Conservation (phyloP, 1,284 basidiomycete species). For the Rhodotorula mucilaginosa region DNA sequence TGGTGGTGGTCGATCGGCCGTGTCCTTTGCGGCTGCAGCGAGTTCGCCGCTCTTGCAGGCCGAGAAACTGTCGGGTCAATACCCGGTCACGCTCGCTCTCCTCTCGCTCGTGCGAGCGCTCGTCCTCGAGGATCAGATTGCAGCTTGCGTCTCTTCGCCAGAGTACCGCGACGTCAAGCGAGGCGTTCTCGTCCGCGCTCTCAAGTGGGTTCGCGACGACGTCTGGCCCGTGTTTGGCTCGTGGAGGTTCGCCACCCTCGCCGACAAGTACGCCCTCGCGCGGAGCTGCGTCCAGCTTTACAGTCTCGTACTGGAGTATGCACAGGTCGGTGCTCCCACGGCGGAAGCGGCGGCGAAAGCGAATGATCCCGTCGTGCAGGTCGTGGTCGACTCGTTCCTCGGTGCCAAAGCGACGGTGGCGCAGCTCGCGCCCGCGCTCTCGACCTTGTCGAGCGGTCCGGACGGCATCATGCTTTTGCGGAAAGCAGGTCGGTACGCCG, state of each 20-base stretch:
- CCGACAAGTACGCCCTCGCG: conserved; percentile 77
- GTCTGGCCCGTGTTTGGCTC: conserved; percentile 78
- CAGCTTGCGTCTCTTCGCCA: conserved; percentile 56
- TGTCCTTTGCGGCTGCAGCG: conserved; percentile 46
- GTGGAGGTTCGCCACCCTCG: conserved; percentile 75
- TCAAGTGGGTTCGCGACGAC: conserved; percentile 72
- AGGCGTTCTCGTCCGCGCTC: conserved; percentile 72
- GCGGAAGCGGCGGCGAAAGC: conserved; percentile 42
- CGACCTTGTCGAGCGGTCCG: conserved; percentile 62
- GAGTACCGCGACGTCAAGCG: conserved; percentile 68
- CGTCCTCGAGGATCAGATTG: conserved; percentile 55
- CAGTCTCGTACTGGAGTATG: conserved; percentile 63
- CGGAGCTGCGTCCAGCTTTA: conserved; percentile 65
- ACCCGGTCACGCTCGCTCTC: conserved; percentile 73
- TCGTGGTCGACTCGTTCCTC: conserved; percentile 62
- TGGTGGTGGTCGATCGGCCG: conserved; percentile 38
- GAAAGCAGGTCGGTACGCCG: conserved; percentile 62
- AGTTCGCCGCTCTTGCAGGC: conserved; percentile 58
- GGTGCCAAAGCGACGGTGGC: conserved; percentile 68
- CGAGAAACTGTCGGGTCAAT: conserved; percentile 70
- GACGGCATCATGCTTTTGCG: conserved; percentile 62
- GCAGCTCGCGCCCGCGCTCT: conserved; percentile 70
- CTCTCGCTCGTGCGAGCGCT: conserved; percentile 72
- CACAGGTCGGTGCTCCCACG: conserved; percentile 51
- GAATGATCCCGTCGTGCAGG: conserved; percentile 54